phyloP scores from a whole-genome alignment of 2,329 filamentous ascomycete genomes.

The Monilinia aucupariae region DNA sequence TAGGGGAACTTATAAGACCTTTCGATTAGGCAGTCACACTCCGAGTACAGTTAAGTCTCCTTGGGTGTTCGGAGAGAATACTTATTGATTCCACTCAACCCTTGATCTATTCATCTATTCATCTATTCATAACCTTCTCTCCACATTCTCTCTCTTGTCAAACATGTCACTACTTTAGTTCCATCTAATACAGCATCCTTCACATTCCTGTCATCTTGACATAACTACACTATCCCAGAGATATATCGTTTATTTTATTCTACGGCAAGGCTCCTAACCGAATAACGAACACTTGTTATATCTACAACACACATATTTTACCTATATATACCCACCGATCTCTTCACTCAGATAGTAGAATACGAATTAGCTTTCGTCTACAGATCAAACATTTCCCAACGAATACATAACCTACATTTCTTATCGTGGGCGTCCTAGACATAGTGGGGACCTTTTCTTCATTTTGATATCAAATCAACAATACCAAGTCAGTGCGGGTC shows the following conservation, averaged over 20 bases:
- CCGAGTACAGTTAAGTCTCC: constrained; percentile 3
- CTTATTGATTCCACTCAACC: constrained; percentile 17
- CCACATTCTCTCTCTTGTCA: constrained; percentile 11
- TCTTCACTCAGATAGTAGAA: neutral
- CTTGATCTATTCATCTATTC: neutral
- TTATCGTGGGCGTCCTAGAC: neutral
- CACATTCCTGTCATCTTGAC: constrained; percentile 12
- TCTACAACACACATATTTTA: neutral
- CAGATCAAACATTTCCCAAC: no score
- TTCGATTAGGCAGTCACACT: constrained; percentile 15
- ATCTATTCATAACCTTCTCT: neutral
- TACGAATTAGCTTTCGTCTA: neutral
- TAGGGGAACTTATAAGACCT: constrained; percentile 1
- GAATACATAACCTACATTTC: neutral
- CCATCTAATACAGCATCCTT: constrained; percentile 1
- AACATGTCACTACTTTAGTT: constrained; percentile 2
- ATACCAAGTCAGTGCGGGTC: neutral
- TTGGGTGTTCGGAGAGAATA: constrained; percentile 13
- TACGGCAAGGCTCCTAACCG: constrained; percentile 1
- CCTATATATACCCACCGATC: neutral
- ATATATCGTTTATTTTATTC: constrained; percentile 7
- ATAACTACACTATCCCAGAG: neutral
- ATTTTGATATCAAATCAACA: constrained; percentile 9
- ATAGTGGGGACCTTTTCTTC: constrained; percentile 3
- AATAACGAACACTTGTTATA: constrained; percentile 3